Evolutionary conservation across 2,329 filamentous ascomycete species (phyloP).

Genomic region (Zopfia rhizophila): DNA sequence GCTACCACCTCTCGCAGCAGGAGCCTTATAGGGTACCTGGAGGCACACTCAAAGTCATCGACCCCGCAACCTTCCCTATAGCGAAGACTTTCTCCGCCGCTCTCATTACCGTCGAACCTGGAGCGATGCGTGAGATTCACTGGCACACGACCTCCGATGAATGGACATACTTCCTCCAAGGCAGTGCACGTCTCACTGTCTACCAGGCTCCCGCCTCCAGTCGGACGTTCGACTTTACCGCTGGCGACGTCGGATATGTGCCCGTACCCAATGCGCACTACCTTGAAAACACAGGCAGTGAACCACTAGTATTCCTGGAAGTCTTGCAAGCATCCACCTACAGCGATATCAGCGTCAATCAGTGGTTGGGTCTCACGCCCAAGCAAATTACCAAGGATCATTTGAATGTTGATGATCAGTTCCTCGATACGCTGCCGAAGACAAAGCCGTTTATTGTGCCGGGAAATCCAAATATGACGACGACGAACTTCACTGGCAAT

Average conservation of each 20-base stretch:
- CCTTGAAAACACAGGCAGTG: constrained; percentile 69
- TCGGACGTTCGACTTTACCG: constrained; percentile 68
- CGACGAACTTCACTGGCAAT: constrained; percentile 50
- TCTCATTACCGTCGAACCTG: constrained; percentile 67
- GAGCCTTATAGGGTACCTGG: constrained; percentile 63
- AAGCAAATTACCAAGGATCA: constrained; percentile 52
- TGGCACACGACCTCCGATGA: constrained; percentile 71
- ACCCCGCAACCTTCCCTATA: constrained; percentile 67
- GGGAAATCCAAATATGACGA: constrained; percentile 48
- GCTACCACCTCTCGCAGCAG: constrained; percentile 59
- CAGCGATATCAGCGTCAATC: constrained; percentile 65
- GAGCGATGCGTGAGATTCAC: constrained; percentile 73
- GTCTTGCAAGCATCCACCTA: constrained; percentile 65
- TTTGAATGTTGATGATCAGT: constrained; percentile 36
- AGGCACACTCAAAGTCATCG: constrained; percentile 69
- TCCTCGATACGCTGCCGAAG: constrained; percentile 46
- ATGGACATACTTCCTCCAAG: constrained; percentile 69
- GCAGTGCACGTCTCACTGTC: constrained; percentile 66
- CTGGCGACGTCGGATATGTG: constrained; percentile 70
- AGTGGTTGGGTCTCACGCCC: constrained; percentile 66
- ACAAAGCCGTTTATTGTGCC: constrained; percentile 53
- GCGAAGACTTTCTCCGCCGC: constrained; percentile 66
- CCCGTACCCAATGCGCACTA: constrained; percentile 67
- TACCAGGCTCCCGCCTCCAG: constrained; percentile 63
- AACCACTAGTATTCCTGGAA: constrained; percentile 69